Conservation (phyloP, 2,329 filamentous ascomycete genomes). For the Laburnicola sp. region DNA sequence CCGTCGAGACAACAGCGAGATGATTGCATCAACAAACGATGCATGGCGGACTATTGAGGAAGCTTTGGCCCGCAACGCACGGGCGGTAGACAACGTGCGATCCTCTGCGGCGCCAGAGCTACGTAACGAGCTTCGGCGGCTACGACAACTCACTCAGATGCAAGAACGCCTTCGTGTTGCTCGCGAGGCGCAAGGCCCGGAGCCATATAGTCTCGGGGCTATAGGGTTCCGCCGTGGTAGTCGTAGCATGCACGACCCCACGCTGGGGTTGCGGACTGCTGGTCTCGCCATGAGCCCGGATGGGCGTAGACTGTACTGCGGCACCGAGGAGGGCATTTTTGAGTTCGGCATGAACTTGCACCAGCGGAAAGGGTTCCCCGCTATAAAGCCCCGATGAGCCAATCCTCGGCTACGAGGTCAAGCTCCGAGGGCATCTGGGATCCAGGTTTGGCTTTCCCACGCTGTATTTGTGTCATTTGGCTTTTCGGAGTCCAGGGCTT, state of each 20-base stretch:
- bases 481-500: not conserved
- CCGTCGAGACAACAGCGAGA: slow-evolving; percentile 33
- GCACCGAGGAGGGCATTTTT: slow-evolving; percentile 71
- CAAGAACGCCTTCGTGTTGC: slow-evolving; percentile 43
- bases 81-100: slow-evolving; percentile 23
- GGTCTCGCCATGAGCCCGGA: slow-evolving; percentile 55
- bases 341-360: slow-evolving; percentile 70
- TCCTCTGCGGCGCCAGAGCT: slow-evolving; percentile 36
- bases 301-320: slow-evolving; percentile 52
- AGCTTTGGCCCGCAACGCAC: slow-evolving; percentile 46
- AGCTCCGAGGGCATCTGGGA: not conserved
- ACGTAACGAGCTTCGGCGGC: slow-evolving; percentile 38
- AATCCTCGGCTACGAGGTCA: not conserved
- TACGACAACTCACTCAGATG: slow-evolving; percentile 42
- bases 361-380: slow-evolving; percentile 57
- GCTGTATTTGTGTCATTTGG: slow-evolving; percentile 11
- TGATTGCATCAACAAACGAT: slow-evolving; percentile 43
- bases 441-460: not conserved
- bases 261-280: slow-evolving; percentile 50
- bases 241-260: slow-evolving; percentile 32
- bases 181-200: slow-evolving; percentile 29
- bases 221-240: slow-evolving; percentile 30
- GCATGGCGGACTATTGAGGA: slow-evolving; percentile 55
- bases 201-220: slow-evolving; percentile 29
- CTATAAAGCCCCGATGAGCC: slow-evolving; percentile 43